Conservation (phyloP, 768 basidiomycete genomes). For the Hysterangium stoloniferum region DNA sequence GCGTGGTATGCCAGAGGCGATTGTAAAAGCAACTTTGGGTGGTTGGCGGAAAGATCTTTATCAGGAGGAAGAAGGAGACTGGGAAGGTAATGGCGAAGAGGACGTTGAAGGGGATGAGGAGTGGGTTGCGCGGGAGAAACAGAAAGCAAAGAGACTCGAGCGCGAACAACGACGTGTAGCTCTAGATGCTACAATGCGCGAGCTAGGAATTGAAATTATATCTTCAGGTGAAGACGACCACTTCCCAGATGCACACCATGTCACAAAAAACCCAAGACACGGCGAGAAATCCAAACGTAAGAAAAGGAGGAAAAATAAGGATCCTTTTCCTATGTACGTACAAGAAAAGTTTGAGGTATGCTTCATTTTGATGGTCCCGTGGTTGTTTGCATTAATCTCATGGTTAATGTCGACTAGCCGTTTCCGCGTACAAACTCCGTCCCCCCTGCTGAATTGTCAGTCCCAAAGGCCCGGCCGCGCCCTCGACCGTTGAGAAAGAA, state of each 20-base stretch:
- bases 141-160: not conserved
- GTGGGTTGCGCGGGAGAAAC: not conserved
- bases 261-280: not conserved
- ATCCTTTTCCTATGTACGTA: constrained; percentile 1
- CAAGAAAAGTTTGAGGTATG: too few relatives aligned
- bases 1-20: constrained; percentile 54
- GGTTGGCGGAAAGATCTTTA: not conserved
- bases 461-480: not conserved
- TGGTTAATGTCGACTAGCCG: not conserved
- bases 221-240: constrained; percentile 14
- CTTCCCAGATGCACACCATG: constrained; percentile 18
- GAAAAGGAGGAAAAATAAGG: constrained; percentile 1
- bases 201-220: not conserved
- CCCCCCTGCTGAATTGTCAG: not conserved
- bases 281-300: not conserved
- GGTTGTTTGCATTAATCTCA: not conserved
- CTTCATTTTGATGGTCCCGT: too few relatives aligned
- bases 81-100: constrained; percentile 2
- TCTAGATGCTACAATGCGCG: not conserved
- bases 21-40: constrained; percentile 34
- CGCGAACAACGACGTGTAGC: not conserved
- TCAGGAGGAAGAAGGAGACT: constrained; percentile 1
- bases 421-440: not conserved
- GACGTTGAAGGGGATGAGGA: constrained; percentile 8
- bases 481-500: not conserved